Evolutionary conservation across 78 protist species (phyloP).

Genomic region (Planoprotostelium fungivorum): DNA sequence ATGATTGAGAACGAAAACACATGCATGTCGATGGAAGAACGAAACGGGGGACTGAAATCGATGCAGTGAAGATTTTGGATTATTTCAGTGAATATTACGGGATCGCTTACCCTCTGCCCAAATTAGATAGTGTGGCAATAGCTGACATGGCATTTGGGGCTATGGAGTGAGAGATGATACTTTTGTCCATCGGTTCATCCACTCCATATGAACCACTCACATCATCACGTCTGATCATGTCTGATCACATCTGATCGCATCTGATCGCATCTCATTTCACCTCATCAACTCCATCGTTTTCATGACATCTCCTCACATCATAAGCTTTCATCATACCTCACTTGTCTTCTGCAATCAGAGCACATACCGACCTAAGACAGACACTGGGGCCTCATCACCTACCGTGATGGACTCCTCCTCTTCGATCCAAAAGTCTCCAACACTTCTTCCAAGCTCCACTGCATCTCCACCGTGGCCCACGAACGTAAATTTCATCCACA

Average conservation of each 20-base stretch:
- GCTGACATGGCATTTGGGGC: constrained; percentile 76
- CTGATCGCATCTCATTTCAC: no score
- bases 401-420: constrained; percentile 53
- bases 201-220: not conserved
- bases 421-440: constrained; percentile 15
- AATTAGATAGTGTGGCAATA: constrained; percentile 68
- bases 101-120: constrained; percentile 65
- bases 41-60: not conserved
- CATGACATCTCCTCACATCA: no score
- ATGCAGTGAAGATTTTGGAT: constrained; percentile 25
- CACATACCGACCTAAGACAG: constrained; percentile 77
- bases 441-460: constrained; percentile 5
- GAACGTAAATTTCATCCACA: constrained; percentile 17
- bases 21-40: not conserved
- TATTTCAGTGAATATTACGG: constrained; percentile 64
- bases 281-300: no score
- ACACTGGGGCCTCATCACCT: constrained; percentile 79
- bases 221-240: not conserved
- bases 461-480: constrained; percentile 17
- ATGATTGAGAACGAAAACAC: no score
- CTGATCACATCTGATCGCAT: no score
- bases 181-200: not conserved
- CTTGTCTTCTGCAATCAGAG: no score
- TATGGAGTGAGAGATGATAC: constrained; percentile 43
- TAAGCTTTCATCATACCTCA: no score